Conservation (phyloP, 371 early-diverging fungal genomes). For the Catenaria anguillulae region DNA sequence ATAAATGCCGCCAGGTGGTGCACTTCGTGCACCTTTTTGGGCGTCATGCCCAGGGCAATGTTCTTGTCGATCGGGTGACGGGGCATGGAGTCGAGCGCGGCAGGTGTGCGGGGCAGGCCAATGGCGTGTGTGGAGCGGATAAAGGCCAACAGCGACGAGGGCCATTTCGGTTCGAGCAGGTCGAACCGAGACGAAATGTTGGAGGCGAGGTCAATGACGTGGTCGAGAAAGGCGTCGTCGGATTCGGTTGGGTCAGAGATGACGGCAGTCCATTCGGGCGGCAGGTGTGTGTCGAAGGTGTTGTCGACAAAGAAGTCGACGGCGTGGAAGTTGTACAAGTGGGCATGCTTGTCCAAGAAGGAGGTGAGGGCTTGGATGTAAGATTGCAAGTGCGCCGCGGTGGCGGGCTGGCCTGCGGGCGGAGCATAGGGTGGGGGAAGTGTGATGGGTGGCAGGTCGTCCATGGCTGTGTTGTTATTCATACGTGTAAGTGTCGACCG, state of each 20-base stretch:
- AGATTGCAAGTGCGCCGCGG: too few species aligned
- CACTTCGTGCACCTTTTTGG: constrained; percentile 61
- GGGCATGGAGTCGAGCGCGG: not conserved
- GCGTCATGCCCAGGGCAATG: constrained; percentile 49
- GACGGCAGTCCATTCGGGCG: not conserved
- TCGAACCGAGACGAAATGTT: not conserved
- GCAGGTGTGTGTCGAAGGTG: not conserved
- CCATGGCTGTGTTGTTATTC: too few species aligned
- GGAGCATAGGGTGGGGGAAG: too few species aligned
- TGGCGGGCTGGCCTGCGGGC: too few species aligned
- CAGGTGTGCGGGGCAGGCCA: constrained; percentile 1
- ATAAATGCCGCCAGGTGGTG: constrained; percentile 40
- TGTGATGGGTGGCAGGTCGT: too few species aligned
- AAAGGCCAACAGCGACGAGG: not conserved
- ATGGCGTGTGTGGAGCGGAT: not conserved
- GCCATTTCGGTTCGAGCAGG: not conserved
- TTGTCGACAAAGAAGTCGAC: constrained; percentile 4
- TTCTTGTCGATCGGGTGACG: constrained; percentile 11
- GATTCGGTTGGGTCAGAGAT: not conserved
- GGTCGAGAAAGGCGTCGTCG: not conserved
- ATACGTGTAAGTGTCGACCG: too few species aligned
- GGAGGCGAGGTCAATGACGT: not conserved
- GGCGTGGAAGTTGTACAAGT: not conserved
- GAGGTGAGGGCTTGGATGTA: not conserved
- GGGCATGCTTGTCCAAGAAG: not conserved